A percentile compares a stretch with the other conserved stretches of the same genome.
These are phyloP conservation scores for Phytopythium cucurbitacearum DNA, from an alignment of 352 stramenopile genomes.

Conservation along the genomic window DNA sequence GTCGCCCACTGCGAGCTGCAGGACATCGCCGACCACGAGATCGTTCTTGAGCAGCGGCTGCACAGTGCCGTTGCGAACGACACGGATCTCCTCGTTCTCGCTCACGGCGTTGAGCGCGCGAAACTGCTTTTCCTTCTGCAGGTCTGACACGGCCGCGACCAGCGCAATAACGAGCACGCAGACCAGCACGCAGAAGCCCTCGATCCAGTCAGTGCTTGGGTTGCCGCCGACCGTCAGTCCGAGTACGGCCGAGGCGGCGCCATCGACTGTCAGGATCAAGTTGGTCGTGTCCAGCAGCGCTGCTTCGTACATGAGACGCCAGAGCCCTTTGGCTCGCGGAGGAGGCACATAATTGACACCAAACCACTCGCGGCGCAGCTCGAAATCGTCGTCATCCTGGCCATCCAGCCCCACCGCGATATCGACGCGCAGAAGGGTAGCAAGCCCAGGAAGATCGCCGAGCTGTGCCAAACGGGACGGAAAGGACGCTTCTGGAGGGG, in stretches of 20 bases:
- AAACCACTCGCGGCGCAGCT: constrained; percentile 39
- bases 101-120: constrained; percentile 72
- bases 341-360: constrained; percentile 62
- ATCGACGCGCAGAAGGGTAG: constrained; percentile 38
- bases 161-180: constrained; percentile 85
- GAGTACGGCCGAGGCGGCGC: constrained; percentile 75
- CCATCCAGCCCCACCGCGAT: constrained; percentile 43
- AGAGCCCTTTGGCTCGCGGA: constrained; percentile 43
- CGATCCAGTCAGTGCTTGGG: constrained; percentile 70
- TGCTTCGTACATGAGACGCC: constrained; percentile 81
- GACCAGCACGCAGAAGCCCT: constrained; percentile 87
- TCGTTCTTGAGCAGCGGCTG: constrained; percentile 63
- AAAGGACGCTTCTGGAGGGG: too few relatives aligned
- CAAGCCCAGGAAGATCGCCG: constrained; percentile 48
- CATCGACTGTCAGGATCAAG: constrained; percentile 82
- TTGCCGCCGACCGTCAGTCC: constrained; percentile 44
- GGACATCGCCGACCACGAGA: constrained; percentile 88
- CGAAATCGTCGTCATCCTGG: constrained; percentile 28
- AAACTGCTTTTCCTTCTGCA: constrained; percentile 91
- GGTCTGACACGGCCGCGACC: constrained; percentile 88
- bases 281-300: constrained; percentile 90
- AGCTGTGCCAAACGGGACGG: constrained; percentile 15
- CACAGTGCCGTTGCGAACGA: constrained; percentile 53
- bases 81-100: constrained; percentile 76
- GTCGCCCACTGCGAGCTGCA: constrained; percentile 80